Evolutionary conservation across 2,329 filamentous ascomycete species (phyloP).

Genomic region (Lasiodiplodia citricola): DNA sequence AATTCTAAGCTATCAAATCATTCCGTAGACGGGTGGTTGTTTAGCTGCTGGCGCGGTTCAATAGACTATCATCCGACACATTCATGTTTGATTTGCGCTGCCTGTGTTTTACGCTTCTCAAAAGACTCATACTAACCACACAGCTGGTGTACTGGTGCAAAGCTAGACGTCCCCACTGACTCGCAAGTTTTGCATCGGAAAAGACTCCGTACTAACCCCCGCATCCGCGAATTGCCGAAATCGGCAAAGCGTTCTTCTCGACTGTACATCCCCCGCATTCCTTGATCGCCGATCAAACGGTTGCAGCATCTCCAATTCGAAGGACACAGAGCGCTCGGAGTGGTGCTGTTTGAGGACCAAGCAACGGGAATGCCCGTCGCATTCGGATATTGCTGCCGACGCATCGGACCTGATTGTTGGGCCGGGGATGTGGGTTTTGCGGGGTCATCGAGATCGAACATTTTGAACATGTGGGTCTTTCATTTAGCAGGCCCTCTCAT

Average conservation of each 20-base stretch:
- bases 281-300: conserved; percentile 6
- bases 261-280: conserved; percentile 13
- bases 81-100: background rate
- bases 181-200: conserved; percentile 7
- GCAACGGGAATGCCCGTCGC: background rate
- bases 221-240: background rate
- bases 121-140: background rate
- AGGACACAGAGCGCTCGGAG: background rate
- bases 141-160: background rate
- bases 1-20: background rate
- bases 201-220: conserved; percentile 5
- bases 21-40: background rate
- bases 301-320: background rate
- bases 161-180: background rate
- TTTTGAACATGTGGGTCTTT: background rate
- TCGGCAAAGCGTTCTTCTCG: background rate
- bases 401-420: background rate
- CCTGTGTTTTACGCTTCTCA: background rate
- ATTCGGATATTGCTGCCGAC: background rate
- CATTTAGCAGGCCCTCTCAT: background rate
- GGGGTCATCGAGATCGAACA: background rate
- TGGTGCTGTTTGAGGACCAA: background rate
- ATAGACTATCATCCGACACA: background rate
- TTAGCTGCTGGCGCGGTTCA: background rate
- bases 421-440: background rate